Conservation (phyloP, 2,329 filamentous ascomycete genomes). For the Trichophyton equinum region DNA sequence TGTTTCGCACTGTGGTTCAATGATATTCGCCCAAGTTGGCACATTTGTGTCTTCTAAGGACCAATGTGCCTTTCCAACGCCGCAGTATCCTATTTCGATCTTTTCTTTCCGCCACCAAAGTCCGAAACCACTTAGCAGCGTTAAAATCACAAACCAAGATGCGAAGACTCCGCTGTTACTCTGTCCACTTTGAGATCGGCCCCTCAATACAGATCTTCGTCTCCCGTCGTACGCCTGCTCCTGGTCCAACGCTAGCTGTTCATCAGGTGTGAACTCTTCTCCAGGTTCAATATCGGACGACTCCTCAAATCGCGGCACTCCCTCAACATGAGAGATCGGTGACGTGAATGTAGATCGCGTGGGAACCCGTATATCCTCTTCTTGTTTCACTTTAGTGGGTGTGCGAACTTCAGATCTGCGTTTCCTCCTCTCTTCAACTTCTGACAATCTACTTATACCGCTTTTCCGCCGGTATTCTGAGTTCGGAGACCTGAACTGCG, state of each 20-base stretch:
- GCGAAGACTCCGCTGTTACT: conserved; percentile 46
- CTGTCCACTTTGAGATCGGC: conserved; percentile 21
- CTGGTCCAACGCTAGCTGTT: conserved; percentile 64
- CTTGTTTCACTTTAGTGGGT: conserved; percentile 32
- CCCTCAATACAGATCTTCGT: conserved; percentile 19
- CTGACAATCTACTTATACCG: conserved; percentile 29
- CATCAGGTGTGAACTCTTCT: conserved; percentile 91
- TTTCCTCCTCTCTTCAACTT: conserved; percentile 19
- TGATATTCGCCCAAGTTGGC: conserved; percentile 57
- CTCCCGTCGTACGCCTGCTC: conserved; percentile 48
- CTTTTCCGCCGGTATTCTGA: conserved; percentile 41
- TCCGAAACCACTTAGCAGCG: conserved; percentile 58
- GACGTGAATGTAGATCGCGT: conserved; percentile 49
- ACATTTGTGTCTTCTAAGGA: conserved; percentile 50
- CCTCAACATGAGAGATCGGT: conserved; percentile 34
- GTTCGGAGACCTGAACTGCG: conserved; percentile 24
- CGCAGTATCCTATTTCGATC: conserved; percentile 89
- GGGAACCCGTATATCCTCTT: conserved; percentile 42
- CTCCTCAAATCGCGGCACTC: conserved; percentile 29
- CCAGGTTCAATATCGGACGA: conserved; percentile 46
- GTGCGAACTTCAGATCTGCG: conserved; percentile 22
- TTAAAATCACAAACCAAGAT: conserved; percentile 57
- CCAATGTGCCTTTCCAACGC: conserved; percentile 56
- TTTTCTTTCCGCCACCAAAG: conserved; percentile 91
- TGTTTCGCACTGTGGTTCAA: conserved; percentile 73